Base-by-base conservation (phyloP, 2,329 filamentous ascomycete genomes). In the Amesomyces nigricolor region DNA sequence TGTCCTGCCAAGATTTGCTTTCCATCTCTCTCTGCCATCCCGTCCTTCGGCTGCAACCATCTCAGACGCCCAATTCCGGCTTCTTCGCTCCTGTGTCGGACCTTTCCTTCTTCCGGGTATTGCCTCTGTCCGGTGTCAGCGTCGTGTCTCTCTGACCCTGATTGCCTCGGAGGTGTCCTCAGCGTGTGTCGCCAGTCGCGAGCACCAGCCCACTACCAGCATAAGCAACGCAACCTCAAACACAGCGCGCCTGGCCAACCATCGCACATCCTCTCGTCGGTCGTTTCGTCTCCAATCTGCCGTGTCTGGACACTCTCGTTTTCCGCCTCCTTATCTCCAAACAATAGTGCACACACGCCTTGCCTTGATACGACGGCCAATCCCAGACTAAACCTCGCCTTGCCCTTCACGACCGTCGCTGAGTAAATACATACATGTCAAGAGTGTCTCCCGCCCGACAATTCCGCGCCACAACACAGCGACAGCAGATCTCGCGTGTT, bases 1-100 rank as follows among this genome's bases (percentile, higher is more conserved):
- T 19, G 17, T 58, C 58, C 56, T 59, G 58, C 58, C 58, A 60
- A 60, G 58, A 42, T 37, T 42, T 29, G 17, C 32, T 26, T 5
- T 39, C 37, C 47, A 17, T 54, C 39, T 45, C 44, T 10, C 30
- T 32, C 30, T 47, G 44, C 46, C 17, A 19, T 19, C 17, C 17
- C 17, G 17, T 19, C 50, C 52, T 60, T 56, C 32, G 29, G 47
- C 14, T 53, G 47, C 44, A 17, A 52, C 54, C 29, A 37, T 52
- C 50, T 47, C 53, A 39, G 47, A 19, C 47, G n/a, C 39, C 22
- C 14, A 29, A 19, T 22, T 38, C 37, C 35, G 32, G 16, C 29
- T 42, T 44, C 44, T 37, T 54, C 40, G 40, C 19, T 46, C 40
- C 19, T 46, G 26, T n/a, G 29, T 26, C 29, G 14, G 40, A 19